A percentile compares a stretch with the other conserved stretches of the same genome.
Conservation (phyloP, 371 early-diverging fungal species). For the Rhizopus arrhizus region DNA sequence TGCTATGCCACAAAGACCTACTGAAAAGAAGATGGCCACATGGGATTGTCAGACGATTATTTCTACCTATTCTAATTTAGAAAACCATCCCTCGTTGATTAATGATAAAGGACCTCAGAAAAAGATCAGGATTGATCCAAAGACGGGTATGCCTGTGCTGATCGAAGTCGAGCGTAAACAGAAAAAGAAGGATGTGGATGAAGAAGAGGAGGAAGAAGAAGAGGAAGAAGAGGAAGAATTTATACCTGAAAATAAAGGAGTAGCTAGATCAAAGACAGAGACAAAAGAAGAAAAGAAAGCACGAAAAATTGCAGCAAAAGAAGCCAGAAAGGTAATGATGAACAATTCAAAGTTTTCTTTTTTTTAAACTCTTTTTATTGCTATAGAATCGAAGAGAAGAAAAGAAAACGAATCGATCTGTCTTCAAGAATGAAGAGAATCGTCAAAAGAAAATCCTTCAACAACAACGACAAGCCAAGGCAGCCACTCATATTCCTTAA, state of each 20-base stretch:
- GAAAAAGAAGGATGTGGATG: constrained; percentile 17
- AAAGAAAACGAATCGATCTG: constrained; percentile 75
- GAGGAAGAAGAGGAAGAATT: constrained; percentile 49
- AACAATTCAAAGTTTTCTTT: constrained; percentile 4
- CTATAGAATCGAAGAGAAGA: constrained; percentile 60
- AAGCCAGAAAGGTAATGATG: constrained; percentile 62
- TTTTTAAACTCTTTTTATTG: constrained; percentile 18
- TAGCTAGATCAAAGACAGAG: constrained; percentile 73
- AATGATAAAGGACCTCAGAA: constrained; percentile 51
- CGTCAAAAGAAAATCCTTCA: constrained; percentile 56
- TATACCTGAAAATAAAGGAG: constrained; percentile 56
- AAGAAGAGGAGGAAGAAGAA: constrained; percentile 30
- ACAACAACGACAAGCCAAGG: constrained; percentile 52
- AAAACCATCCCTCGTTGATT: constrained; percentile 79
- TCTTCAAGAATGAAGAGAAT: constrained; percentile 69
- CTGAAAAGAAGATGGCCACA: constrained; percentile 54
- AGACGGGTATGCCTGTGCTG: constrained; percentile 68
- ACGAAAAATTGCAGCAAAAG: constrained; percentile 84
- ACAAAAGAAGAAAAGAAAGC: constrained; percentile 86
- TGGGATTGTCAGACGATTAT: constrained; percentile 86
- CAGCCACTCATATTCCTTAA: constrained; percentile 49
- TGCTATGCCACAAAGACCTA: constrained; percentile 40
- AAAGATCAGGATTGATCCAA: constrained; percentile 62
- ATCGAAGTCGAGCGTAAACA: constrained; percentile 52
- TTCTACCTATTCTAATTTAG: constrained; percentile 81